Evolutionary conservation across 345 rosid species (phyloP).

Genomic region (Conringia planisiliqua): DNA sequence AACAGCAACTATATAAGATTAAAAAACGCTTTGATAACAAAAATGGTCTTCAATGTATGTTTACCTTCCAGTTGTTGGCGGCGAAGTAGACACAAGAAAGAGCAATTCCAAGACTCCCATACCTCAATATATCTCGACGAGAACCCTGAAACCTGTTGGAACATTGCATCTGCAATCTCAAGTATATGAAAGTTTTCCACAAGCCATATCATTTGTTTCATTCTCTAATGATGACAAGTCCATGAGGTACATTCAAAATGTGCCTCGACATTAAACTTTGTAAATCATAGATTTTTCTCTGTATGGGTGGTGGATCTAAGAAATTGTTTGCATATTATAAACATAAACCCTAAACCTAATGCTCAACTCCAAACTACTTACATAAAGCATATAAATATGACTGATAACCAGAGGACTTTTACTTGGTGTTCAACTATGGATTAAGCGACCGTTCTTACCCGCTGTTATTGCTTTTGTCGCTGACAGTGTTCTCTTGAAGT

Average conservation of each 20-base stretch:
- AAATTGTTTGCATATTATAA: background rate
- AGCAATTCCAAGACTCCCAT: slow-evolving; percentile 79
- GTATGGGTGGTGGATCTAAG: background rate
- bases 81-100: slow-evolving; percentile 64
- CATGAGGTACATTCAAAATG: background rate
- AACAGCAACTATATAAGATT: background rate
- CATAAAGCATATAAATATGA: background rate
- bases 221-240: background rate
- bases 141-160: slow-evolving; percentile 94
- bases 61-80: slow-evolving; percentile 76
- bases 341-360: background rate
- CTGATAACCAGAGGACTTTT: too few species aligned
- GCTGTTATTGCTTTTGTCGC: background rate
- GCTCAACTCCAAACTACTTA: background rate
- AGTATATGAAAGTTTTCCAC: slow-evolving; percentile 28
- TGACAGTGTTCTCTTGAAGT: slow-evolving; percentile 38
- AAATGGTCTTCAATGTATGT: background rate
- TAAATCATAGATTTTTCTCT: background rate
- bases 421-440: too few species aligned
- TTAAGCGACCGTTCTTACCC: slow-evolving; percentile 21
- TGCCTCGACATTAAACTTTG: background rate
- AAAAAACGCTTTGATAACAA: background rate
- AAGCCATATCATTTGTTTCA: slow-evolving; percentile 10
- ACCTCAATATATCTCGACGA: slow-evolving; percentile 77
- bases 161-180: slow-evolving; percentile 73